phyloP scores from a whole-genome alignment of 2,329 filamentous ascomycete species.

The Pestalotiopsis sp. region DNA sequence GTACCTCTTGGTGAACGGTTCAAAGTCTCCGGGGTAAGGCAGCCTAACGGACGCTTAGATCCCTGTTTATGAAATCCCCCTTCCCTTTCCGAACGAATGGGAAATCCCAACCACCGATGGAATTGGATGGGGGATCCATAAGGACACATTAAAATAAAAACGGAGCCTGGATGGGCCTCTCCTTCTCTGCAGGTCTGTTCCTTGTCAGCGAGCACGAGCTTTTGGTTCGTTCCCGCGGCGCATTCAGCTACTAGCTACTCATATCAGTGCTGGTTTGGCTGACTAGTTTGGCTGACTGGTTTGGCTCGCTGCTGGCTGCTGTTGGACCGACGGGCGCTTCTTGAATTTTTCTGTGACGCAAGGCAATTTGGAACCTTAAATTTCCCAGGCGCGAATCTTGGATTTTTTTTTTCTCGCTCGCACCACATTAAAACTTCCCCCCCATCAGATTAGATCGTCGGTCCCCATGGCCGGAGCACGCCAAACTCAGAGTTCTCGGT shows the following conservation, averaged over 20 bases:
- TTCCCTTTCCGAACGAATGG: not conserved
- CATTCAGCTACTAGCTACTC: not conserved
- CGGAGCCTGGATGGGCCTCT: too few species aligned
- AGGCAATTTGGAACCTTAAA: not conserved
- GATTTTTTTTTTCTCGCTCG: not conserved
- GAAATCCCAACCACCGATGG: too few species aligned
- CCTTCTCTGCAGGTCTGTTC: too few species aligned
- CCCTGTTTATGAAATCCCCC: not conserved
- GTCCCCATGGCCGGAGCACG: not conserved
- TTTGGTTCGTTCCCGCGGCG: not conserved
- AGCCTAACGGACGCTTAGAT: not conserved
- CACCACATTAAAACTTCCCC: not conserved
- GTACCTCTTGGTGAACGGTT: not conserved
- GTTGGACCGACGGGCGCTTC: not conserved
- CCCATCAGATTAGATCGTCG: not conserved
- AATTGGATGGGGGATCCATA: too few species aligned
- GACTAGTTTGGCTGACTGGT: not conserved
- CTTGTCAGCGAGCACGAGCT: not conserved
- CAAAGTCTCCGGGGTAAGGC: not conserved
- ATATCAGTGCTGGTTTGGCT: too few species aligned
- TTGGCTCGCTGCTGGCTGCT: not conserved
- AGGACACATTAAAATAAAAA: too few species aligned
- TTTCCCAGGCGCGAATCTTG: not conserved
- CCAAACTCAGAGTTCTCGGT: not conserved
- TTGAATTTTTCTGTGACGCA: not conserved